These are phyloP conservation scores for Sordaria brevicollis DNA, from an alignment of 495 filamentous ascomycete species.

Conservation along the genomic window DNA sequence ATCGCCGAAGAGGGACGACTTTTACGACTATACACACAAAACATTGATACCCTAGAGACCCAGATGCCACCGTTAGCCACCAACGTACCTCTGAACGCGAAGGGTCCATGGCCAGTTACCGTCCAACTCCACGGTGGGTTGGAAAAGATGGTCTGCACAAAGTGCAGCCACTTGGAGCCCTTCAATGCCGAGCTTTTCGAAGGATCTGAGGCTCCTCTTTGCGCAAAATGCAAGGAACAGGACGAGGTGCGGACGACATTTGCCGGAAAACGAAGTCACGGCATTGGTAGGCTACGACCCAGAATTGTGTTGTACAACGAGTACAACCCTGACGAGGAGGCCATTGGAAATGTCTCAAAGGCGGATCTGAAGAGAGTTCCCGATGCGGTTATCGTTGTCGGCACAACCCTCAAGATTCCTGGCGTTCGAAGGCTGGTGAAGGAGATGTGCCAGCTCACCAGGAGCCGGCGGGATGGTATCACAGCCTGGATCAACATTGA, in stretches of 20 bases:
- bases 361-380: constrained; percentile 76
- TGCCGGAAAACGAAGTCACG: constrained; percentile 85
- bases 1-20: constrained; percentile 81
- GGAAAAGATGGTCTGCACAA: constrained; percentile 91
- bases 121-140: constrained; percentile 92
- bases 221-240: constrained; percentile 59
- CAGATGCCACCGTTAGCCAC: constrained; percentile 72
- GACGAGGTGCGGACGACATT: constrained; percentile 66
- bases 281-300: constrained; percentile 80
- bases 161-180: constrained; percentile 67
- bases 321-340: constrained; percentile 89
- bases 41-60: constrained; percentile 91
- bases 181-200: constrained; percentile 75
- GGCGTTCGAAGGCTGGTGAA: constrained; percentile 81
- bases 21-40: constrained; percentile 90
- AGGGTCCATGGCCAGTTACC: constrained; percentile 86
- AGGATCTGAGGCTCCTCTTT: constrained; percentile 75
- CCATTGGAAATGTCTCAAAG: constrained; percentile 80
- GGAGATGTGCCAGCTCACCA: constrained; percentile 76
- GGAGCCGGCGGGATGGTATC: constrained; percentile 74
- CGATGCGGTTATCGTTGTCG: constrained; percentile 87
- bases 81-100: constrained; percentile 53
- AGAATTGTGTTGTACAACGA: constrained; percentile 97
- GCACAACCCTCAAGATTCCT: constrained; percentile 89
- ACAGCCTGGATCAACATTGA: constrained; percentile 93